These are phyloP conservation scores for Metarhizium humberi DNA, from an alignment of 2,329 filamentous ascomycete species.

Conservation along the genomic window DNA sequence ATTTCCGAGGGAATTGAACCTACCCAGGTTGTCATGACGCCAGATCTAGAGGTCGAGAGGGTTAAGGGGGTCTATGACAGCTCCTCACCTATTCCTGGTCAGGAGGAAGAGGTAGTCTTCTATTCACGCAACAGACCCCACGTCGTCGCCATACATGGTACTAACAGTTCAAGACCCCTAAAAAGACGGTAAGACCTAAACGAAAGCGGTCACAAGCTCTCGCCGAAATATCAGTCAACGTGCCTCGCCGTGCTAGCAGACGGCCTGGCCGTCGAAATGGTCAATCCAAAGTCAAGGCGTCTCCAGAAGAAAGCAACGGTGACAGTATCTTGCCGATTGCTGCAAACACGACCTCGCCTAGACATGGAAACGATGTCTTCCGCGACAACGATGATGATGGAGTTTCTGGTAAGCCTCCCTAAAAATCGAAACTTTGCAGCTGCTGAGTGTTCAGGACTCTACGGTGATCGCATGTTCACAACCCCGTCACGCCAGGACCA, in stretches of 20 bases:
- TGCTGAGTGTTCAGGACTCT: slow-evolving; percentile 16
- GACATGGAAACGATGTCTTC: slow-evolving; percentile 20
- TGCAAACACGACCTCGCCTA: slow-evolving; percentile 8
- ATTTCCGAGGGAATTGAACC: slow-evolving; percentile 56
- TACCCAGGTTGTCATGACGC: slow-evolving; percentile 54
- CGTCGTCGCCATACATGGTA: neutral
- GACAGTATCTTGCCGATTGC: neutral
- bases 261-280: slow-evolving; percentile 15
- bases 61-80: slow-evolving; percentile 51
- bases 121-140: slow-evolving; percentile 1
- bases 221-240: slow-evolving; percentile 24
- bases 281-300: slow-evolving; percentile 9
- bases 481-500: slow-evolving; percentile 13
- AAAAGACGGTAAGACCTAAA: slow-evolving; percentile 19
- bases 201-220: slow-evolving; percentile 23
- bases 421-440: neutral
- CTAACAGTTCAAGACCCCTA: slow-evolving; percentile 16
- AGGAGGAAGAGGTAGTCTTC: slow-evolving; percentile 33
- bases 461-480: slow-evolving; percentile 14
- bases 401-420: slow-evolving; percentile 13
- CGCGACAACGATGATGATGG: slow-evolving; percentile 17
- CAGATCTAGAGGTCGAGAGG: slow-evolving; percentile 39
- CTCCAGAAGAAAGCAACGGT: slow-evolving; percentile 6
- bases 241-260: slow-evolving; percentile 18
- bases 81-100: slow-evolving; percentile 36